A percentile compares a stretch with the other conserved stretches of the same genome.
Evolutionary conservation across 1,284 basidiomycete species (phyloP).

Genomic region (Pseudozyma pruni): DNA sequence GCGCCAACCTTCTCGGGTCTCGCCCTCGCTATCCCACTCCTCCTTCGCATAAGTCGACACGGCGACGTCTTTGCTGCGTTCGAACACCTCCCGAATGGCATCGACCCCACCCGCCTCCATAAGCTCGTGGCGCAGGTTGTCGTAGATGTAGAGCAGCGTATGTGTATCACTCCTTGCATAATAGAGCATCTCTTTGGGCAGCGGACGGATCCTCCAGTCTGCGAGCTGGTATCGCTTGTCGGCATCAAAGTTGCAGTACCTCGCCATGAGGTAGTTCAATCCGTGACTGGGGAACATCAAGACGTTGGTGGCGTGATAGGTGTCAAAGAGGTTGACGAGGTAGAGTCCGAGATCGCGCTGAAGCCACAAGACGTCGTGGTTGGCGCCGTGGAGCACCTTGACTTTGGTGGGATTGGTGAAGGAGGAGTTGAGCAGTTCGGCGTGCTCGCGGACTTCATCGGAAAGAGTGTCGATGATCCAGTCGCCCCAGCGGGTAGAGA

Average conservation of each 20-base stretch:
- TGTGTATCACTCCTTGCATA: slow-evolving; percentile 97
- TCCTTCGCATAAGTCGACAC: slow-evolving; percentile 64
- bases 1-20: slow-evolving; percentile 61
- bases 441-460: slow-evolving; percentile 76
- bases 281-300: slow-evolving; percentile 78
- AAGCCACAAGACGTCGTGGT: slow-evolving; percentile 93
- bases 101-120: slow-evolving; percentile 70
- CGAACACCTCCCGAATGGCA: slow-evolving; percentile 61
- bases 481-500: slow-evolving; percentile 82
- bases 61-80: slow-evolving; percentile 56
- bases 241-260: slow-evolving; percentile 88
- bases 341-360: slow-evolving; percentile 95
- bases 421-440: slow-evolving; percentile 75
- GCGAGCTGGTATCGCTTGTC: slow-evolving; percentile 97
- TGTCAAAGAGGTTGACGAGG: slow-evolving; percentile 94
- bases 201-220: slow-evolving; percentile 92
- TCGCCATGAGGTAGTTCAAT: slow-evolving; percentile 84
- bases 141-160: slow-evolving; percentile 91
- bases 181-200: slow-evolving; percentile 86
- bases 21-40: slow-evolving; percentile 61
- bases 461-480: slow-evolving; percentile 85
- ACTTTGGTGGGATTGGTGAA: slow-evolving; percentile 85
- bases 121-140: slow-evolving; percentile 87
- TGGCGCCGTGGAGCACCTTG: slow-evolving; percentile 88
- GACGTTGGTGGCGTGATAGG: slow-evolving; percentile 89